Base-by-base conservation (phyloP, 495 filamentous ascomycete species). In the Xylaria longipes region DNA sequence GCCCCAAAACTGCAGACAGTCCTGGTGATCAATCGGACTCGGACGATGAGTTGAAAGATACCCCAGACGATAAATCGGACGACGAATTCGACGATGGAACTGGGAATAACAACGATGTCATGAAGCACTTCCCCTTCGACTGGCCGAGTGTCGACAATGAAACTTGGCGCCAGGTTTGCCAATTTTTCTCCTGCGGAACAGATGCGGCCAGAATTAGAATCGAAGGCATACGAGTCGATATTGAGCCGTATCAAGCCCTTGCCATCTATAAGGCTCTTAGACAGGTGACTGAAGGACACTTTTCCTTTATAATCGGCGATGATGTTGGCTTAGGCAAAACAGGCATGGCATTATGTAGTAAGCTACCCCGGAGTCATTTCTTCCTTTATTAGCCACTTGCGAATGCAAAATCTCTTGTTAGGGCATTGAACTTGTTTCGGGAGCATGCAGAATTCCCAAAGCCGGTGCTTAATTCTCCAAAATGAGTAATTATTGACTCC, bases 161-260 rank as follows among this genome's bases (percentile, higher is more conserved):
- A 20, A 3, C 0, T 62, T 62, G 58, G 58, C 4, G 2, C 3
- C 4, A 27, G 0, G 20, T 14, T 62, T 43, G 35, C 22, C 20
- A 0, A 11, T 43, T 62, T 39, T 62, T 62, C 15, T 12, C 2
- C 14, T 62, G 58, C 22, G 37, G 27, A 5, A 0, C 3, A 25
- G 58, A 62, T 43, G 58, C 58, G 4, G 8, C 58, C 20, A 14
- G 1, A 8, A 62, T 62, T 9, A 43, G 37, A 27, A 4, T 62
- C n/a, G 37, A 39, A 15, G 58, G 58, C 35, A 62, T 62, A 22
- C 0, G 29, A 6, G 35, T 43, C 4, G 58, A 27, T 6, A 62
- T 62, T 43, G 58, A 62, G 6, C 58, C 58, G 9, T 62, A 62
- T 31, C 58, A 62, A 17, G 58, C 58, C 22, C 6, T 39, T 62